Base-by-base conservation (phyloP, 768 basidiomycete species). In the Hypholoma sublateritium region DNA sequence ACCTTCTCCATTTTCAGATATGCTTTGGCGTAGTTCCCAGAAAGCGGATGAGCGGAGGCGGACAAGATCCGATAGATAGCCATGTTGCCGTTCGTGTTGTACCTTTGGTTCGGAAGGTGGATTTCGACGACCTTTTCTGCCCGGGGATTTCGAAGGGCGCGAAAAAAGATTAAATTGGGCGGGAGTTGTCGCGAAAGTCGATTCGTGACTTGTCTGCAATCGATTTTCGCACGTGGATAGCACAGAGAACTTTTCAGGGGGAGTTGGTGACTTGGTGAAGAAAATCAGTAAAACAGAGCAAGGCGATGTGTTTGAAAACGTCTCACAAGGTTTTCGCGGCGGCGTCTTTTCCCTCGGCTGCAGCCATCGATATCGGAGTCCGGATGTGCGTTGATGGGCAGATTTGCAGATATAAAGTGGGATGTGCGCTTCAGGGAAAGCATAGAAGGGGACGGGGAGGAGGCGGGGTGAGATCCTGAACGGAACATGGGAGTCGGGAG, bases 1-100 rank as follows among this genome's bases (percentile, higher is more conserved):
- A 6, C 84, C 82, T 62, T 90, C 87, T 17, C 85, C 87, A 59
- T 75, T 83, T 61, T 88, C 82, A 25, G 77, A 76, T 19, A 90
- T 77, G 59, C 81, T 87, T 63, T 78, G 76, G 43, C 77, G 83
- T 37, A 91, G 79, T 60, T 88, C 86, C 69, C 79, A 77, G 58
- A 88, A 88, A 5, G 89, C 88, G 55, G 75, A 76, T 0, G 86
- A 83, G 55, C 83, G 82, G 48, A 62, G 42, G 36, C 59, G 60
- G 34, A 53, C 56, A 25, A 88, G 72, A 41, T 74, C 77, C 19
- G 62, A 58, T 28, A 66, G 56, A 43, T 63, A 54, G 34, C 50
- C 53, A 34, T 59, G 56, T 22, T 52, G 60, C 25, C 48, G 46
- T 41, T 61, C 46, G 25, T 57, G 54, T 25, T n/a, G 35, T 17